Conservation (phyloP, 768 basidiomycete genomes). For the Boletus tylopilopsis region DNA sequence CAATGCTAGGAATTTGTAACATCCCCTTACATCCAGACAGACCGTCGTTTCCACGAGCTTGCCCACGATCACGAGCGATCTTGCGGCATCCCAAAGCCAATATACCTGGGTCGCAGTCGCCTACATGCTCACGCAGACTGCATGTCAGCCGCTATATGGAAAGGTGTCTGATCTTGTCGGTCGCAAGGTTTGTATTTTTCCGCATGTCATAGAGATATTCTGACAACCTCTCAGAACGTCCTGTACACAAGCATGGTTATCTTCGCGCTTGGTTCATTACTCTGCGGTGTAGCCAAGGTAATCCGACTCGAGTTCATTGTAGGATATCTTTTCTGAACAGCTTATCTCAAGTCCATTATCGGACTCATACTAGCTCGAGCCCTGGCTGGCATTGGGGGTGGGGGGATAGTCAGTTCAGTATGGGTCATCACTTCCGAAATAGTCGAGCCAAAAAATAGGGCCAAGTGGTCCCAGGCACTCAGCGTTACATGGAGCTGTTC, state of each 20-base stretch:
- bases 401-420: slow-evolving; percentile 80
- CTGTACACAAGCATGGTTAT: slow-evolving; percentile 70
- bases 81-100: slow-evolving; percentile 62
- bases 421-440: slow-evolving; percentile 88
- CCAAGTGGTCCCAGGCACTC: slow-evolving; percentile 82
- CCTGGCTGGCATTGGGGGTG: slow-evolving; percentile 77
- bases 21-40: slow-evolving; percentile 25
- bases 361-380: slow-evolving; percentile 68
- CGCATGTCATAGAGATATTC: neutral
- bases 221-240: slow-evolving; percentile 44
- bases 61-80: slow-evolving; percentile 73
- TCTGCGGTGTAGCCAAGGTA: slow-evolving; percentile 76
- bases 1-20: neutral
- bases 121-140: slow-evolving; percentile 85
- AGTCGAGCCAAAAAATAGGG: slow-evolving; percentile 63
- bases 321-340: slow-evolving; percentile 15
- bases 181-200: slow-evolving; percentile 53
- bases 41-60: slow-evolving; percentile 80
- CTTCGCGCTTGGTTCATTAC: slow-evolving; percentile 73
- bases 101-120: slow-evolving; percentile 87
- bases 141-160: slow-evolving; percentile 80
- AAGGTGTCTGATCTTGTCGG: slow-evolving; percentile 77
- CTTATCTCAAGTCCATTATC: slow-evolving; percentile 33
- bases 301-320: slow-evolving; percentile 14
- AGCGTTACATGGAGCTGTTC: slow-evolving; percentile 87